Percentiles rank a stretch among this genome's conserved stretches.
Conservation (phyloP, 495 filamentous ascomycete genomes). For the Aspergillus homomorphus region DNA sequence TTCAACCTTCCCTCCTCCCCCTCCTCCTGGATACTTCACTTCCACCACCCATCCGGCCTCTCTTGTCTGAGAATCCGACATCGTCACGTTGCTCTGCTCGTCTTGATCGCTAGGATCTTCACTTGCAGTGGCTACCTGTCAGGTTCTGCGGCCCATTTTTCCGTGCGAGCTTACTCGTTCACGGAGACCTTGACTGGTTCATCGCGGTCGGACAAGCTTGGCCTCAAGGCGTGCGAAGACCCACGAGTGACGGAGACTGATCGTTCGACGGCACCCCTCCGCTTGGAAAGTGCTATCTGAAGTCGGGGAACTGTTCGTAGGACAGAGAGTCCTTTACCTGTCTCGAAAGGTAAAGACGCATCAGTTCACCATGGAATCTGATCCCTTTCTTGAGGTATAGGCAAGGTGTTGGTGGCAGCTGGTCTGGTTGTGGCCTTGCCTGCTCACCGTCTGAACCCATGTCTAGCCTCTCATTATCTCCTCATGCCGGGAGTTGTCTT, state of each 20-base stretch:
- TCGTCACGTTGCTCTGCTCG: slow-evolving; percentile 27
- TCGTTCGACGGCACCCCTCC: background rate
- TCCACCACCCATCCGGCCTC: slow-evolving; percentile 21
- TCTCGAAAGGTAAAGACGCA: slow-evolving; percentile 39
- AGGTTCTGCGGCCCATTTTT: slow-evolving; percentile 40
- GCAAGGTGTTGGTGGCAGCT: slow-evolving; percentile 7
- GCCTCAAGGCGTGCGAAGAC: slow-evolving; percentile 31
- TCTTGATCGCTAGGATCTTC: slow-evolving; percentile 13
- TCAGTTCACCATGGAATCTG: slow-evolving; percentile 15
- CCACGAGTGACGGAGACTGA: slow-evolving; percentile 12
- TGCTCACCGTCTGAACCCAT: background rate
- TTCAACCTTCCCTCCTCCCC: slow-evolving; percentile 21
- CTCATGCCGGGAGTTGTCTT: slow-evolving; percentile 14
- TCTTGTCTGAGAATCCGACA: slow-evolving; percentile 28
- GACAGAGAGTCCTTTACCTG: slow-evolving; percentile 12
- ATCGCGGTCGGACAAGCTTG: slow-evolving; percentile 43
- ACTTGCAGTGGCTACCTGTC: slow-evolving; percentile 29
- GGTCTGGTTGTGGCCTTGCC: background rate
- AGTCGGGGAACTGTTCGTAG: slow-evolving; percentile 17
- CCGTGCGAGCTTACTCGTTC: slow-evolving; percentile 36
- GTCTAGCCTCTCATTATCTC: slow-evolving; percentile 9
- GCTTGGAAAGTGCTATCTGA: slow-evolving; percentile 19
- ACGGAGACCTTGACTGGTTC: slow-evolving; percentile 52
- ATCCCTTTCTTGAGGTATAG: slow-evolving; percentile 12
- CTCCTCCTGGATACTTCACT: slow-evolving; percentile 11